phyloP scores from a whole-genome alignment of 1,284 basidiomycete genomes.

The Cystobasidium sp. region DNA sequence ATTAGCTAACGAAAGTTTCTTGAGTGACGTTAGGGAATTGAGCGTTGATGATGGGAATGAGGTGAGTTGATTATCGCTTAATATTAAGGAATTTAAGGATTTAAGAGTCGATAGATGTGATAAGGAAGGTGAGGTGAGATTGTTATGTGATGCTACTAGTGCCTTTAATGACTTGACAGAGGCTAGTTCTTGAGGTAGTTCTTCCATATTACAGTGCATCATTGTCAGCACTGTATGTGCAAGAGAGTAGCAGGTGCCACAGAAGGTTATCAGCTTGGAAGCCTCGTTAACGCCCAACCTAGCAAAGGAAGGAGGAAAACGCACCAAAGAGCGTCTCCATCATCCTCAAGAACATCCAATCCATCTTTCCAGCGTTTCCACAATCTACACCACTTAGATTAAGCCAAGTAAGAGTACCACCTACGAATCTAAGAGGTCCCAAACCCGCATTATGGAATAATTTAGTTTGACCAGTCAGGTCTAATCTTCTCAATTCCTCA shows the following conservation, averaged over 20 bases:
- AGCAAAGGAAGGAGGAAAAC: too few relatives aligned
- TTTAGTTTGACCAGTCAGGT: conserved; percentile 20
- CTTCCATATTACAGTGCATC: conserved; percentile 24
- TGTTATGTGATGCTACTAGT: conserved; percentile 40
- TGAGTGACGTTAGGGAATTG: conserved; percentile 17
- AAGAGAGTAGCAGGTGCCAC: neutral
- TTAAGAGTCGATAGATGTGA: conserved; percentile 20
- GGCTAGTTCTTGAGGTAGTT: conserved; percentile 34
- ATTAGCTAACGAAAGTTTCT: conserved; percentile 38
- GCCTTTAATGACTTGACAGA: conserved; percentile 31
- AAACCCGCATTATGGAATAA: conserved; percentile 17
- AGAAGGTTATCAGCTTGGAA: neutral
- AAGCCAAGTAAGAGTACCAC: conserved; percentile 41
- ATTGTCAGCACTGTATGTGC: conserved; percentile 28
- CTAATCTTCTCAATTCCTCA: conserved; percentile 29
- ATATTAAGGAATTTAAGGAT: conserved; percentile 35
- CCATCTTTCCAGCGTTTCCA: neutral
- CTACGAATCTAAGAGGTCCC: conserved; percentile 33
- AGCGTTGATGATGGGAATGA: conserved; percentile 25
- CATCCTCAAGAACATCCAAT: conserved; percentile 33
- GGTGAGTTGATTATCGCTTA: conserved; percentile 36
- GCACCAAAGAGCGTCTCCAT: conserved; percentile 40
- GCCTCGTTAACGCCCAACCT: neutral
- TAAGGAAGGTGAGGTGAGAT: conserved; percentile 31
- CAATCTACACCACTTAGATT: conserved; percentile 41